Evolutionary conservation across 2,329 filamentous ascomycete genomes (phyloP), one percentile per base, ranked within the genome.

Genomic region (Cordyceps cicadae): DNA sequence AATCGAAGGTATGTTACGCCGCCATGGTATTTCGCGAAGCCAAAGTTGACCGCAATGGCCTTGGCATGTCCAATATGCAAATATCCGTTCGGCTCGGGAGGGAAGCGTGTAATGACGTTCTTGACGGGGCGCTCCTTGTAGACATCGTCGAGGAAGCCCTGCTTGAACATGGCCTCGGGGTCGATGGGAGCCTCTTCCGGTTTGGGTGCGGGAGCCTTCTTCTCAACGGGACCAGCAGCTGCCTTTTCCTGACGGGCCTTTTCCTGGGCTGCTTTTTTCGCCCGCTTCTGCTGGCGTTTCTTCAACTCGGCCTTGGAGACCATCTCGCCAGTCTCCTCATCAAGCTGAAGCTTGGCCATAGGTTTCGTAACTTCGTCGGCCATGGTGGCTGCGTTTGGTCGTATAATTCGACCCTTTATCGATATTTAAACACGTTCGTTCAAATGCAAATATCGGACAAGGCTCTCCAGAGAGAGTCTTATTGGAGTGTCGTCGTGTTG

Each of bases 41-140:
- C 93, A 75, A 97, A 97, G 76, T 97, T 97, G 73, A 97, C 86
- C 0, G 91, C 88, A 72, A 97, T 97, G 24, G 94, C 93, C 77
- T 97, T 97, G 65, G 89, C 89, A 71, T 97, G 94, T 21, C 93
- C 93, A 67, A 97, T 89, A 71, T 97, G 92, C 11, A 97, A 82
- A 72, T 88, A 97, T 59, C 93, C 94, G 72, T 97, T 97, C 53
- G 94, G 94, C 75, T 93, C 89, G 21, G 89, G 89, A 2, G 89
- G 89, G 70, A 93, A 92, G 66, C 89, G 85, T 4, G 88, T 92
- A 54, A 87, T 74, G 21, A 87, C 85, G 15, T 78, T 75, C 66
- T 81, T 82, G 50, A 79, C 77, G 2, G 86, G 86, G 54, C 85
- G 81, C 73, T 88, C 83, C 63, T 86, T 82, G 75, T 87, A 90